Base-by-base conservation (phyloP, 2,329 filamentous ascomycete species). In the Penicillium sp. region DNA sequence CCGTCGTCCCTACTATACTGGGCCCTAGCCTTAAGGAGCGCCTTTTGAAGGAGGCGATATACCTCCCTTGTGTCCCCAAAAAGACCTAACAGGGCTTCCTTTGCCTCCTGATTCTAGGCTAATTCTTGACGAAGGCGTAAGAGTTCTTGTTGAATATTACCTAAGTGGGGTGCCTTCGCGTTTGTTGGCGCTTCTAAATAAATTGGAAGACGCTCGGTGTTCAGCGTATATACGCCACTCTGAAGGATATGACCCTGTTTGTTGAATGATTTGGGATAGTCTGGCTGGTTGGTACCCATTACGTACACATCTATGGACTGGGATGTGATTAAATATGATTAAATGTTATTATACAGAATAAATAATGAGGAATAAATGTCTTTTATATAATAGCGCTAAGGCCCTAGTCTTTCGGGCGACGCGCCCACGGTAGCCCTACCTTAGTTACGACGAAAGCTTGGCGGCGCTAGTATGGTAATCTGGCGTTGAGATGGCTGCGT, bases 51-150 rank as follows among this genome's bases (percentile, higher is more conserved):
- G 17, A 55, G 31, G 31, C 49, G 44, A 55, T 61, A 59, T n/a
- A 49, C 41, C 42, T 61, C 56, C 19, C 49, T 51, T 15, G 50
- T 44, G 25, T 61, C 56, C 41, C 31, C 29, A 44, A 61, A 57
- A n/a, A 61, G 53, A 23, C 41, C 51, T 15, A 59, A 52, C 1
- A 59, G 23, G 7, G 50, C 36, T 41, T 47, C 35, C 23, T 53
- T 50, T 47, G 41, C 41, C 50, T 61, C 53, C 38, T 61, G 38
- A 48, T 61, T 41, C 23, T 43, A 54, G 35, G 59, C 56, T 42
- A 59, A 27, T 38, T 61, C 57, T 36, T 59, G 44, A 35, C 53
- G 53, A 38, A 61, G 57, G 36, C 57, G 59, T 29, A 57, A 45
- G 25, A 61, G 52, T 29, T 59, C 53, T n/a, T 52, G 27, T 27